Conservation (phyloP, 805 yeast genomes). For the Monosporozyma siamensis region DNA sequence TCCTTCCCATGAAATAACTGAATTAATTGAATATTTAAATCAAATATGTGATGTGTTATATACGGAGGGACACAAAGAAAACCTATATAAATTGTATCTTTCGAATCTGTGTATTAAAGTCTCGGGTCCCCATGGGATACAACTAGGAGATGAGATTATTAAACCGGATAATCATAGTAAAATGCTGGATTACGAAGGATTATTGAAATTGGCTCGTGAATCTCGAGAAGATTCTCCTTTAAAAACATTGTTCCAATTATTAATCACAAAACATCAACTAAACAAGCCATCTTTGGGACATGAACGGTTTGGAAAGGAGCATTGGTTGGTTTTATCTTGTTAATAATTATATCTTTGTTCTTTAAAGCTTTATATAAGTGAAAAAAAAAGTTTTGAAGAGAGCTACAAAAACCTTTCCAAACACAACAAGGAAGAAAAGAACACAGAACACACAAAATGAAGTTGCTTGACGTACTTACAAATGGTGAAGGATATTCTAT, state of each 20-base stretch:
- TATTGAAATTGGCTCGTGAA: neutral
- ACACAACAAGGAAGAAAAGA: neutral
- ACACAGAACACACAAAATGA: neutral
- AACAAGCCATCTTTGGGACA: neutral
- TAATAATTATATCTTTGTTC: too few species aligned
- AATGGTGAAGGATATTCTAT: constrained; percentile 12
- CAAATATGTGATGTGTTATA: neutral
- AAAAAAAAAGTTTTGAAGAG: too few species aligned
- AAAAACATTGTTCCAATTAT: neutral
- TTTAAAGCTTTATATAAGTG: neutral
- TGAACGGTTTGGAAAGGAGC: neutral
- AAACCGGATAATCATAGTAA: neutral
- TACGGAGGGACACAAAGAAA: neutral
- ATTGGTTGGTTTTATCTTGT: neutral
- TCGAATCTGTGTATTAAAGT: neutral
- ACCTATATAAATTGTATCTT: neutral
- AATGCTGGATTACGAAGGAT: neutral
- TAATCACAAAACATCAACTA: neutral
- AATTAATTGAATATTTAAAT: neutral
- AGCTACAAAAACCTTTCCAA: too few species aligned
- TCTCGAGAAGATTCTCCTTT: neutral
- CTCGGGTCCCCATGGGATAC: neutral
- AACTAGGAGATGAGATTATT: neutral
- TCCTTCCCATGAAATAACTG: neutral
- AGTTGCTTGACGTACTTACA: neutral